Evolutionary conservation across 345 rosid species (phyloP).

Genomic region (Salix exigua): DNA sequence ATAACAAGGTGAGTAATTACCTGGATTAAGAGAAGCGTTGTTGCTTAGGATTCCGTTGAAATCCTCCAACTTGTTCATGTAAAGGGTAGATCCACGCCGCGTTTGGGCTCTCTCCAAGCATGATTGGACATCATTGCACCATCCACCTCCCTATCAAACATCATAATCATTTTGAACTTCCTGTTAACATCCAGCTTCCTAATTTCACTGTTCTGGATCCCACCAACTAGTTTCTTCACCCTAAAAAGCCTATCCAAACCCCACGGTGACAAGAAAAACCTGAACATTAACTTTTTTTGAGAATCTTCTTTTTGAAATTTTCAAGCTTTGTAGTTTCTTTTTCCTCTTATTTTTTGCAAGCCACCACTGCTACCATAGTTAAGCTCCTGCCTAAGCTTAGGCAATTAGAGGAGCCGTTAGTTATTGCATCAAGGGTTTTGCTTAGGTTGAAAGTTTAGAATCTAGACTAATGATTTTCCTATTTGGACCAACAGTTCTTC

Average conservation of each 20-base stretch:
- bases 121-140: conserved; percentile 83
- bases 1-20: conserved; percentile 25
- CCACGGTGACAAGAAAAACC: no score
- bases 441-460: background rate
- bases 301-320: no score
- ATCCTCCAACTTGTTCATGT: conserved; percentile 57
- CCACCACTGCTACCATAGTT: no score
- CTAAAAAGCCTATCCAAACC: no score
- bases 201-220: background rate
- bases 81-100: conserved; percentile 71
- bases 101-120: conserved; percentile 71
- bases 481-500: background rate
- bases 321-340: no score
- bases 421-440: background rate
- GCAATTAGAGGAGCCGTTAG: background rate
- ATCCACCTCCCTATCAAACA: conserved; percentile 79
- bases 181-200: background rate
- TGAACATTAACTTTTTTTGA: no score
- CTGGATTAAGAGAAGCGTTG: conserved; percentile 78
- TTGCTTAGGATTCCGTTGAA: conserved; percentile 86
- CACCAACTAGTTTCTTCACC: background rate
- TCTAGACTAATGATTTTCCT: no score
- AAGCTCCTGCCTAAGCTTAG: no score
- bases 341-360: no score
- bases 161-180: background rate